These are phyloP conservation scores for Heterobasidion irregulare DNA, from an alignment of 1,284 basidiomycete genomes.

Conservation along the genomic window DNA sequence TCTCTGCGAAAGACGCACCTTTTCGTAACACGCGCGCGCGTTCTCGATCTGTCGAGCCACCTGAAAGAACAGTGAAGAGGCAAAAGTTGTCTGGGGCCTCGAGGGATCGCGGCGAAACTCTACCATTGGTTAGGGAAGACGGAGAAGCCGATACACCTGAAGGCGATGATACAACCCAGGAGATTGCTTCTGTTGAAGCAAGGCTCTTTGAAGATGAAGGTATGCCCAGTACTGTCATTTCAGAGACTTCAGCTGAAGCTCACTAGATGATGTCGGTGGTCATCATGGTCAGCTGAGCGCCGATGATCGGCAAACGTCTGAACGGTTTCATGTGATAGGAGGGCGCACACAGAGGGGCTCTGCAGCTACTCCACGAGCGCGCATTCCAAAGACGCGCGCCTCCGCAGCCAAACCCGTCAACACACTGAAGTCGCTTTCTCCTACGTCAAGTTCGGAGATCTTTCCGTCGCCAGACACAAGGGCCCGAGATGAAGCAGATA, in stretches of 20 bases:
- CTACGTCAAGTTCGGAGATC: not conserved
- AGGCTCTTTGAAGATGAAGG: not conserved
- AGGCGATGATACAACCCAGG: not conserved
- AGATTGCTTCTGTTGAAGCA: not conserved
- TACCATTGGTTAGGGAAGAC: not conserved
- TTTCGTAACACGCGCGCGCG: not conserved
- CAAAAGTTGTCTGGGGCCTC: not conserved
- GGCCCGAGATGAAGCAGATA: not conserved
- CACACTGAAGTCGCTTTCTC: not conserved
- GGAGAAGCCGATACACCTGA: not conserved
- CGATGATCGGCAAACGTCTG: not conserved
- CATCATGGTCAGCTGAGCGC: not conserved
- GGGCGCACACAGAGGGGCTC: too few relatives aligned
- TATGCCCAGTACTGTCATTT: not conserved
- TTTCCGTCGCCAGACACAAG: conserved; percentile 1
- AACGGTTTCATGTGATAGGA: not conserved
- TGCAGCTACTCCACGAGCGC: too few relatives aligned
- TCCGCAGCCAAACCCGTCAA: not conserved
- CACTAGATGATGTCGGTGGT: not conserved
- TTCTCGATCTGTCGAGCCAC: not conserved
- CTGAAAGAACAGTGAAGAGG: not conserved
- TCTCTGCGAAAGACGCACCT: not conserved
- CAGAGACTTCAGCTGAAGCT: too few relatives aligned
- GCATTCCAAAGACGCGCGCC: too few relatives aligned
- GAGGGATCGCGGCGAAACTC: not conserved